These are phyloP conservation scores for Exobasidium cylindrosporum DNA, from an alignment of 1,284 basidiomycete species.

Conservation along the genomic window DNA sequence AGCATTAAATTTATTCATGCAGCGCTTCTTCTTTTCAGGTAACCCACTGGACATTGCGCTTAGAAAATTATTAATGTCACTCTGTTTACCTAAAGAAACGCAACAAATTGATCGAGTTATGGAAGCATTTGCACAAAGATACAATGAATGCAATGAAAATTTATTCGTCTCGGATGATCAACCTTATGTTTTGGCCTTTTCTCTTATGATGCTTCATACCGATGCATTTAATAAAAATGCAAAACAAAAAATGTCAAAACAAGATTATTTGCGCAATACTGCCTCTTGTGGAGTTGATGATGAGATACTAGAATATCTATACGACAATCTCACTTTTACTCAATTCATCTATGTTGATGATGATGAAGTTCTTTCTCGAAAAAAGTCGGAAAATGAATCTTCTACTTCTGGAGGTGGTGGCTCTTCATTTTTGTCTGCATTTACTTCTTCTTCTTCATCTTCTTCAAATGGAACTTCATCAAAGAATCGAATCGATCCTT, in stretches of 20 bases:
- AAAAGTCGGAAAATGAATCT: conserved; percentile 17
- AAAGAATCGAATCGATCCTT: conserved; percentile 77
- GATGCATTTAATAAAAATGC: conserved; percentile 97
- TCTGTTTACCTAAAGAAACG: conserved; percentile 87
- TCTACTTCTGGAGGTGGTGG: not conserved
- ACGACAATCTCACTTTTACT: conserved; percentile 93
- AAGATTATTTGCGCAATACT: conserved; percentile 44
- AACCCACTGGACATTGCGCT: conserved; percentile 89
- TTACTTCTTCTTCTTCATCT: conserved; percentile 6
- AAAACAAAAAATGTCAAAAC: conserved; percentile 82
- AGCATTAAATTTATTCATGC: conserved; percentile 72
- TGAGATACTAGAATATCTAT: conserved; percentile 90
- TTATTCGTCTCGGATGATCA: conserved; percentile 73
- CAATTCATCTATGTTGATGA: conserved; percentile 91
- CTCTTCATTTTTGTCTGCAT: not conserved
- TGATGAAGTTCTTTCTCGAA: conserved; percentile 24
- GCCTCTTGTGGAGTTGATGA: conserved; percentile 73
- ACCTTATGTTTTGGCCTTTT: conserved; percentile 94
- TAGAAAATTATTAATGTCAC: conserved; percentile 83
- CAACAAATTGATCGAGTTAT: conserved; percentile 98
- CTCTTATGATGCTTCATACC: conserved; percentile 97
- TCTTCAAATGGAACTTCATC: not conserved
- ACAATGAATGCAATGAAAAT: conserved; percentile 77
- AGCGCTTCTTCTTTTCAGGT: conserved; percentile 73
- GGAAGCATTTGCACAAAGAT: conserved; percentile 85